These are phyloP conservation scores for Rhododendron ferrugineum DNA, from an alignment of 148 eudicot genomes.

Conservation along the genomic window DNA sequence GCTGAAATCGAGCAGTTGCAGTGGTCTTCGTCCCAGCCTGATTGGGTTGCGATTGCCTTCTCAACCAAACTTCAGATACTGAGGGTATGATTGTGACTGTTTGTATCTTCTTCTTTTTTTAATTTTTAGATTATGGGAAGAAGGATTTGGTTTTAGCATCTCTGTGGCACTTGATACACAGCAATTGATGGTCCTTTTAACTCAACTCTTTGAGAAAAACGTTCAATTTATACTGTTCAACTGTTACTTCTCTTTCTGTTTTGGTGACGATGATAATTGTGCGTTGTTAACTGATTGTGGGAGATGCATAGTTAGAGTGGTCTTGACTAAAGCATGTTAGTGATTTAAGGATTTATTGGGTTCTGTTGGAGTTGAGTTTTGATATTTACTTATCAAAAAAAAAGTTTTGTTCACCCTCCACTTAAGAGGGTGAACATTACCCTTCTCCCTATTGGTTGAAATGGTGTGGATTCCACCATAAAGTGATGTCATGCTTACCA, in stretches of 20 bases:
- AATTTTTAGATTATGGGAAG: not conserved
- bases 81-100: constrained; percentile 52
- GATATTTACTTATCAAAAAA: no score
- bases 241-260: not conserved
- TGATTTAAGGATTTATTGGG: not conserved
- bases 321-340: not conserved
- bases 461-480: no score
- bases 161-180: not conserved
- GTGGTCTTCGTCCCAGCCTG: constrained; percentile 96
- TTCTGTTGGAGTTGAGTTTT: no score
- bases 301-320: not conserved
- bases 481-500: no score
- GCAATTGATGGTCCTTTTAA: not conserved
- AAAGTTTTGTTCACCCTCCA: no score
- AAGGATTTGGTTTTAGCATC: not conserved
- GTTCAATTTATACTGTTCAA: not conserved
- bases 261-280: not conserved
- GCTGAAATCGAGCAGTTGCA: constrained; percentile 98
- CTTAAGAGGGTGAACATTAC: no score
- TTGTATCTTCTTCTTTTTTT: not conserved
- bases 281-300: not conserved
- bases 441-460: no score
- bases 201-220: not conserved
- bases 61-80: constrained; percentile 87
- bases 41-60: constrained; percentile 98